Conservation (phyloP, 176 grass and related monocot genomes). For the Olyra latifolia region DNA sequence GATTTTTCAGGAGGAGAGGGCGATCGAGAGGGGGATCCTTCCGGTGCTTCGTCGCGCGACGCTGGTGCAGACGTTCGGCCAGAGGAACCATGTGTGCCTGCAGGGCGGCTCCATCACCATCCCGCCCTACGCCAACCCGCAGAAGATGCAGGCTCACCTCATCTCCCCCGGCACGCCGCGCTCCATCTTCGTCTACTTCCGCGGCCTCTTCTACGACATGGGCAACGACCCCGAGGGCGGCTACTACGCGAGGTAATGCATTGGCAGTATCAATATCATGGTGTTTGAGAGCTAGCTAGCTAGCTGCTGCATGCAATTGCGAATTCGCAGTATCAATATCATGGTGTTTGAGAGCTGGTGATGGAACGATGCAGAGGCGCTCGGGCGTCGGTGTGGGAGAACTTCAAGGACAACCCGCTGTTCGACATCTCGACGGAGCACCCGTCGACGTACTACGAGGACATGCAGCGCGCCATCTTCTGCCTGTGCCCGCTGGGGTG, state of each 20-base stretch:
- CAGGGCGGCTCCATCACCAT: slow-evolving; percentile 57
- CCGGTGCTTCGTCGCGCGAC: slow-evolving; percentile 52
- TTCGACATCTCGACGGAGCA: slow-evolving; percentile 83
- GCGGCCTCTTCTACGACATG: slow-evolving; percentile 58
- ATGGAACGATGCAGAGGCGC: slow-evolving; percentile 38
- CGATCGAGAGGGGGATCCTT: slow-evolving; percentile 53
- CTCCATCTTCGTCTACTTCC: slow-evolving; percentile 73
- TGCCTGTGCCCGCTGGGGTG: slow-evolving; percentile 77
- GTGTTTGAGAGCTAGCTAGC: too few relatives aligned
- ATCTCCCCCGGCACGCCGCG: slow-evolving; percentile 54
- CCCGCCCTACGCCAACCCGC: slow-evolving; percentile 62
- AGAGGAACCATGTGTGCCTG: slow-evolving; percentile 61
- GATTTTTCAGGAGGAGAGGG: slow-evolving; percentile 43
- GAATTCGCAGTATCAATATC: neutral
- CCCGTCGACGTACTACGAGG: slow-evolving; percentile 72
- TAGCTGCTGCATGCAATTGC: too few relatives aligned
- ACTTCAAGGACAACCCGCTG: slow-evolving; percentile 77
- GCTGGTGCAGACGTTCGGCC: slow-evolving; percentile 70
- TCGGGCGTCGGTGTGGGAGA: slow-evolving; percentile 62
- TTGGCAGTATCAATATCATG: too few relatives aligned
- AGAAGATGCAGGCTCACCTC: slow-evolving; percentile 57
- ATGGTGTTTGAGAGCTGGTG: neutral
- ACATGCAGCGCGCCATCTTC: slow-evolving; percentile 79
- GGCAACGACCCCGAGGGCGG: slow-evolving; percentile 65
- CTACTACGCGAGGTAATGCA: slow-evolving; percentile 55